A percentile compares a stretch with the other conserved stretches of the same genome.
phyloP scores from a whole-genome alignment of 2,329 filamentous ascomycete species.

The Xylariales sp. region DNA sequence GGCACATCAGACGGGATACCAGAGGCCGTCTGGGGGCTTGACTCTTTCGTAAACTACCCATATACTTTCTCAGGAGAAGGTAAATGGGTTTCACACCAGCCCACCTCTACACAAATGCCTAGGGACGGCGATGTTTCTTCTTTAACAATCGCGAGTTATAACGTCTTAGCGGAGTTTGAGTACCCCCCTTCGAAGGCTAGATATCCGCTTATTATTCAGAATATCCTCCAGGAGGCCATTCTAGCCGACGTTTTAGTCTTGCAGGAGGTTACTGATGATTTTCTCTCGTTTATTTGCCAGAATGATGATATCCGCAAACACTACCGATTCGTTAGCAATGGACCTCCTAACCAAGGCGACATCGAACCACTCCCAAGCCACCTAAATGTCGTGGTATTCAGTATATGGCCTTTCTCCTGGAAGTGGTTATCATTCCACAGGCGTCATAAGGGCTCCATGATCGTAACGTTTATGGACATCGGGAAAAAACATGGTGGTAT shows the following conservation, averaged over 20 bases:
- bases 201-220: conserved; percentile 57
- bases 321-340: conserved; percentile 69
- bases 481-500: conserved; percentile 43
- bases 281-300: conserved; percentile 66
- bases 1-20: not conserved
- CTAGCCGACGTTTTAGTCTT: conserved; percentile 63
- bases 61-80: conserved; percentile 39
- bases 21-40: not conserved
- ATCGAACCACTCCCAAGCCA: conserved; percentile 68
- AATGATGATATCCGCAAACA: conserved; percentile 57
- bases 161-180: conserved; percentile 63
- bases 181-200: conserved; percentile 58
- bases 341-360: conserved; percentile 62
- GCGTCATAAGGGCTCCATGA: conserved; percentile 68
- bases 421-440: conserved; percentile 63
- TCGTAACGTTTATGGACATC: conserved; percentile 56
- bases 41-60: conserved; percentile 33
- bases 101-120: not conserved
- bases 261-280: conserved; percentile 74
- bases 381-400: conserved; percentile 71
- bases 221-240: conserved; percentile 57
- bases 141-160: conserved; percentile 61
- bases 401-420: conserved; percentile 67
- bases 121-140: conserved; percentile 27
- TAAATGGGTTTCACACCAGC: conserved; percentile 40